phyloP scores from a whole-genome alignment of 1,284 basidiomycete genomes.

The Cutaneotrichosporon sp. region DNA sequence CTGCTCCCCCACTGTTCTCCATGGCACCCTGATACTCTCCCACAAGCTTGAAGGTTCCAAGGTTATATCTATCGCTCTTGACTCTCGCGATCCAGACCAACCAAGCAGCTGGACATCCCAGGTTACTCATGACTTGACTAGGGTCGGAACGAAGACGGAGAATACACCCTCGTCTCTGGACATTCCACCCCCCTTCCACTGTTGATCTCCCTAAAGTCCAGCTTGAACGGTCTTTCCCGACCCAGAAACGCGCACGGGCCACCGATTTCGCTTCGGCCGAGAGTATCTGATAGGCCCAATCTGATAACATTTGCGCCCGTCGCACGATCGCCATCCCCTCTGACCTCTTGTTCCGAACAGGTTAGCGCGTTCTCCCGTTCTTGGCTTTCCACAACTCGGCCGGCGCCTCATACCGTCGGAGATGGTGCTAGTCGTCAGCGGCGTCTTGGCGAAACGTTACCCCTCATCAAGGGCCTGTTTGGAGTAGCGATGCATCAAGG shows the following conservation, averaged over 20 bases:
- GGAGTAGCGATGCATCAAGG: neutral
- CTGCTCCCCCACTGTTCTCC: too few relatives aligned
- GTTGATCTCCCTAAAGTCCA: neutral
- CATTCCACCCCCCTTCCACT: neutral
- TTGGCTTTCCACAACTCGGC: neutral
- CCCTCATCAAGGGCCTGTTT: neutral
- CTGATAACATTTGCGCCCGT: neutral
- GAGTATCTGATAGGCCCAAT: constrained; percentile 6
- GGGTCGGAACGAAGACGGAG: too few relatives aligned
- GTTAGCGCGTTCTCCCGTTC: neutral
- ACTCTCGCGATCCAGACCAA: neutral
- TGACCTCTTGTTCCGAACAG: neutral
- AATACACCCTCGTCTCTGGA: neutral
- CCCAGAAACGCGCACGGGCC: neutral
- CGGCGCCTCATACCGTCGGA: neutral
- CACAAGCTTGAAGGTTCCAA: too few relatives aligned
- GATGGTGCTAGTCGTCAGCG: neutral
- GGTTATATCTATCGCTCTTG: neutral
- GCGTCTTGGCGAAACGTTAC: neutral
- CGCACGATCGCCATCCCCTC: neutral
- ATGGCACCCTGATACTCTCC: too few relatives aligned
- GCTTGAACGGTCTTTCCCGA: neutral
- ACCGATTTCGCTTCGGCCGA: neutral
- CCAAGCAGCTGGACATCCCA: neutral
- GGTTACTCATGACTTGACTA: too few relatives aligned